phyloP scores from a whole-genome alignment of 495 filamentous ascomycete species.

The Durotheca rogersii region DNA sequence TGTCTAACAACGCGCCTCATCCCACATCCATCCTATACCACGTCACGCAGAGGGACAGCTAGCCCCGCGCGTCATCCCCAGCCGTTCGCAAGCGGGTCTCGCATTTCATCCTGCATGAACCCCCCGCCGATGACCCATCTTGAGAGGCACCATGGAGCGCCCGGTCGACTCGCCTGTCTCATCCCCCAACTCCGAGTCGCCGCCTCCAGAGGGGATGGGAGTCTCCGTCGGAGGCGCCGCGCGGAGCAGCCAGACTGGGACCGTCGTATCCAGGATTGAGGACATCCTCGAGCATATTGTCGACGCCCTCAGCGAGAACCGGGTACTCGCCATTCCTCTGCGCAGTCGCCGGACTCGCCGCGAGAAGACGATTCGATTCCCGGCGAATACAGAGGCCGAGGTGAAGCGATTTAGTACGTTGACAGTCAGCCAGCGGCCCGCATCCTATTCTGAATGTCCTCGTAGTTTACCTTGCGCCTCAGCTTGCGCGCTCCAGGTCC shows the following conservation, averaged over 20 bases:
- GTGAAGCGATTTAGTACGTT: conserved; percentile 44
- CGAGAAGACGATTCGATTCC: conserved; percentile 37
- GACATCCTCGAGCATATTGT: conserved; percentile 52
- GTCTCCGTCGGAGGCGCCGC: background rate
- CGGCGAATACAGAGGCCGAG: conserved; percentile 40
- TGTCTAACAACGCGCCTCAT: no score
- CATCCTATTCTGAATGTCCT: background rate
- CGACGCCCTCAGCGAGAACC: conserved; percentile 46
- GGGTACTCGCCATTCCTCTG: conserved; percentile 50
- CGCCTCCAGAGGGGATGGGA: no score
- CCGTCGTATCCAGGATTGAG: conserved; percentile 54
- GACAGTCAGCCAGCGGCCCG: background rate
- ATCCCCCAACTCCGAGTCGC: no score
- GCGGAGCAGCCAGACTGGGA: conserved; percentile 20
- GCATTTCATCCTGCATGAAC: no score
- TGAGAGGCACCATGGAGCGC: no score
- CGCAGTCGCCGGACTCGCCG: conserved; percentile 19
- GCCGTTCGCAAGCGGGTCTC: no score
- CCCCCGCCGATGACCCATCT: no score
- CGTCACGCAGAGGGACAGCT: no score
- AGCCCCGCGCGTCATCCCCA: no score
- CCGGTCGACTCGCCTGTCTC: no score
- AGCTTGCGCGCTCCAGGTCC: conserved; percentile 61
- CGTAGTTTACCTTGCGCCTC: background rate
- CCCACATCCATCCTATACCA: no score